Conservation (phyloP, 2,329 filamentous ascomycete genomes). For the Chaetothyriales sp. region DNA sequence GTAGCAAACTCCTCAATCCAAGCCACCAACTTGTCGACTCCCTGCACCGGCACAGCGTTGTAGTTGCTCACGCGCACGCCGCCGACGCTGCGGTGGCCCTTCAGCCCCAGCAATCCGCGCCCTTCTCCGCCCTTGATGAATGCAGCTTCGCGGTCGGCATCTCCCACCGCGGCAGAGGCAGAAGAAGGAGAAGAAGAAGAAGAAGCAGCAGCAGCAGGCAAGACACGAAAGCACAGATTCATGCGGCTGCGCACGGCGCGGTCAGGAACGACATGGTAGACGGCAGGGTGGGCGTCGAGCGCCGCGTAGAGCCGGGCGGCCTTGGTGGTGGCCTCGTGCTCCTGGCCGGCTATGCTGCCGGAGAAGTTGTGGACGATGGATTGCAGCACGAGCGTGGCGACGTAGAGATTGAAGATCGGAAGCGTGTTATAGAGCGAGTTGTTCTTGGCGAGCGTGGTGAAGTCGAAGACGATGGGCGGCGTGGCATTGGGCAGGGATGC, state of each 20-base stretch:
- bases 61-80: constrained; percentile 83
- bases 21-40: constrained; percentile 29
- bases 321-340: constrained; percentile 61
- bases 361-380: constrained; percentile 50
- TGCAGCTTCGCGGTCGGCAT: constrained; percentile 49
- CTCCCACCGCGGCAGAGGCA: constrained; percentile 33
- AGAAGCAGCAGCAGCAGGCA: constrained; percentile 13
- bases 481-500: constrained; percentile 44
- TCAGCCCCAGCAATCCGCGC: constrained; percentile 61
- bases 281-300: constrained; percentile 54
- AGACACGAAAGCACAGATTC: constrained; percentile 87
- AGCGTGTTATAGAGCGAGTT: constrained; percentile 94
- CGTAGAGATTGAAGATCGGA: constrained; percentile 86
- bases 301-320: constrained; percentile 61
- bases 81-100: constrained; percentile 76
- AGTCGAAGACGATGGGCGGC: constrained; percentile 62
- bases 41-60: constrained; percentile 56
- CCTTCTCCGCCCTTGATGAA: constrained; percentile 64
- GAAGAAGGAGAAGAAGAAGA: constrained; percentile 23
- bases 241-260: constrained; percentile 68
- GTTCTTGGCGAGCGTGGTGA: constrained; percentile 76
- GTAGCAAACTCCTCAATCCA: constrained; percentile 42
- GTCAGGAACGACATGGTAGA: constrained; percentile 69
- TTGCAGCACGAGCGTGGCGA: constrained; percentile 78
- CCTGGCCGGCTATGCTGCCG: constrained; percentile 58